Evolutionary conservation across 257 asterid species (phyloP).

Genomic region (Nicotiana attenuata): DNA sequence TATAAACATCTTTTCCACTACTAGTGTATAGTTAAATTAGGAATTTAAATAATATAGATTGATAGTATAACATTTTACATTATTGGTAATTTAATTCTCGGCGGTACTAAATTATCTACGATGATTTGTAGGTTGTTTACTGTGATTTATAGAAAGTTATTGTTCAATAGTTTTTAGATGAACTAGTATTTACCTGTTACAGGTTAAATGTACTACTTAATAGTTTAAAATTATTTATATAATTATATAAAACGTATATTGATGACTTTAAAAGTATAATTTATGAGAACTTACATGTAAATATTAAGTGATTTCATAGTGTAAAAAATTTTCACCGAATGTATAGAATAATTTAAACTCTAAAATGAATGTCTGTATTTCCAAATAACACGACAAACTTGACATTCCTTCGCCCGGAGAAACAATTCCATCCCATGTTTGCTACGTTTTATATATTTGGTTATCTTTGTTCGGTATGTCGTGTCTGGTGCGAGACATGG

Average conservation of each 20-base stretch:
- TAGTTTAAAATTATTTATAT: too few species aligned
- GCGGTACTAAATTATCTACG: background rate
- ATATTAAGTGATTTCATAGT: background rate
- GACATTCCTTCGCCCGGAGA: constrained; percentile 7
- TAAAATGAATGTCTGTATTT: background rate
- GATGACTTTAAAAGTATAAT: too few species aligned
- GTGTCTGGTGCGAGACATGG: constrained; percentile 5
- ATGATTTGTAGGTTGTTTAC: background rate
- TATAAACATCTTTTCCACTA: too few species aligned
- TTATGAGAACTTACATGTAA: too few species aligned
- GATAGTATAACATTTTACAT: background rate
- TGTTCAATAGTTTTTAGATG: background rate
- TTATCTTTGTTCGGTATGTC: constrained; percentile 1
- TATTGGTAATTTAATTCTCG: background rate
- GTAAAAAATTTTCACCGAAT: background rate
- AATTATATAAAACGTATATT: too few species aligned
- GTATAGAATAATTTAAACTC: background rate
- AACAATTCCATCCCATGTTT: constrained; percentile 12
- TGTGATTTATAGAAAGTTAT: background rate
- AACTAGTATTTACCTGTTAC: too few species aligned
- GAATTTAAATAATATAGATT: too few species aligned
- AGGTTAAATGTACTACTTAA: too few species aligned
- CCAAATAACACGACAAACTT: background rate
- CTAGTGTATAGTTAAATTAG: too few species aligned
- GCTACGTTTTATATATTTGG: constrained; percentile 5